Evolutionary conservation across 805 yeast genomes (phyloP).

Genomic region (Kregervanrija delftensis): DNA sequence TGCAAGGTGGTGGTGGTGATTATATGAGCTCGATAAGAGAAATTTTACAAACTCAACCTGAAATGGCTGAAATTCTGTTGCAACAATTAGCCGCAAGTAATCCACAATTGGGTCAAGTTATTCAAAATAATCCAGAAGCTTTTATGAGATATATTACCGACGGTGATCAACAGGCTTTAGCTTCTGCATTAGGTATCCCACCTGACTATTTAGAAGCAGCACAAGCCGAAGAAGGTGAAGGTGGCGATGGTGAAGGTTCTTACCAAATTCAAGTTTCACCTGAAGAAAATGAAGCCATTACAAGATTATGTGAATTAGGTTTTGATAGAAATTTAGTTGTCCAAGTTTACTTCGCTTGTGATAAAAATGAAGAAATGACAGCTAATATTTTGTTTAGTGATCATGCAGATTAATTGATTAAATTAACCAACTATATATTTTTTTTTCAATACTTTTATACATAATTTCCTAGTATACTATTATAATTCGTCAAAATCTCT

Average conservation of each 20-base stretch:
- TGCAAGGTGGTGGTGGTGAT: slow-evolving; percentile 28
- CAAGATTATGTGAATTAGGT: slow-evolving; percentile 85
- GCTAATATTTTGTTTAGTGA: slow-evolving; percentile 82
- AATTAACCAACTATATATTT: background rate
- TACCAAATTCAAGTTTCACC: slow-evolving; percentile 51
- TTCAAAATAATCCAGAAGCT: slow-evolving; percentile 84
- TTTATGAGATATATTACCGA: slow-evolving; percentile 69
- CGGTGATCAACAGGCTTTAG: slow-evolving; percentile 51
- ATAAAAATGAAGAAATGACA: slow-evolving; percentile 93
- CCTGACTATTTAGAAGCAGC: slow-evolving; percentile 31
- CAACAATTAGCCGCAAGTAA: slow-evolving; percentile 75
- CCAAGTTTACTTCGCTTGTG: slow-evolving; percentile 96
- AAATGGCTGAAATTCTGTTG: slow-evolving; percentile 74
- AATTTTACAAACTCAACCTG: slow-evolving; percentile 79
- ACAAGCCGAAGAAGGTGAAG: slow-evolving; percentile 34
- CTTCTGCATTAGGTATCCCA: slow-evolving; percentile 33
- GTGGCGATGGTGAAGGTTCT: slow-evolving; percentile 11
- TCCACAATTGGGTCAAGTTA: slow-evolving; percentile 78
- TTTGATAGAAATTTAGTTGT: slow-evolving; percentile 82
- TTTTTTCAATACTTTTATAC: slow-evolving; percentile 1
- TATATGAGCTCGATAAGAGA: slow-evolving; percentile 60
- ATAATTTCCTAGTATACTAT: background rate
- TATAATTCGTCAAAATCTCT: slow-evolving; percentile 20
- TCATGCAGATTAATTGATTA: slow-evolving; percentile 27
- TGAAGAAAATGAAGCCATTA: slow-evolving; percentile 85